phyloP scores from a whole-genome alignment of 202 grass and related monocot species.

The Zizania palustris region DNA sequence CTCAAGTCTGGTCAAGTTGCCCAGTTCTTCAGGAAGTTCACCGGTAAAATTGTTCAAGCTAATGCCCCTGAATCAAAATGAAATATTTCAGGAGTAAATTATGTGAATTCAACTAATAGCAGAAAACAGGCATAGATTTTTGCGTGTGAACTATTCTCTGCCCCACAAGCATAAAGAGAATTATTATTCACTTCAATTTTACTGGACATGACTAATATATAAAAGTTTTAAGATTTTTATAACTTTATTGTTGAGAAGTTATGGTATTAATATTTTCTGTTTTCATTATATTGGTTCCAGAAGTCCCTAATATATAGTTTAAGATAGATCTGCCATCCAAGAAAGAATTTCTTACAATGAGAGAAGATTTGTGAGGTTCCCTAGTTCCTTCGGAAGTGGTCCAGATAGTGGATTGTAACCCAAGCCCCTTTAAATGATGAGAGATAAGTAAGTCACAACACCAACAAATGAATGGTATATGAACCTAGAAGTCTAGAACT shows the following conservation, averaged over 20 bases:
- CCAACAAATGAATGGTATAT: neutral
- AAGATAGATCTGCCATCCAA: neutral
- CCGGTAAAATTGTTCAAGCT: conserved; percentile 59
- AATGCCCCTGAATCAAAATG: conserved; percentile 48
- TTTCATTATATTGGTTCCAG: neutral
- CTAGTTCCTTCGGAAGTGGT: neutral
- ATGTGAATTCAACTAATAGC: neutral
- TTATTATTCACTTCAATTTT: too few relatives aligned
- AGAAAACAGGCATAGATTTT: neutral
- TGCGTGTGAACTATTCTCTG: too few relatives aligned
- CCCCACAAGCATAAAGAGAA: too few relatives aligned
- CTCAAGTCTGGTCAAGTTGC: conserved; percentile 51
- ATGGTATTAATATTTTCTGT: neutral
- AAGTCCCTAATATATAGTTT: neutral
- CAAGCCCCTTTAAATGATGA: conserved; percentile 8
- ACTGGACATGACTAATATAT: too few relatives aligned
- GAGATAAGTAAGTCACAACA: conserved; percentile 21
- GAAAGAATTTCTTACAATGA: neutral
- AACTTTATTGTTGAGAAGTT: neutral
- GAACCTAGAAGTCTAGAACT: neutral
- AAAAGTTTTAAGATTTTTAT: neutral
- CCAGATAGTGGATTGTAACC: neutral
- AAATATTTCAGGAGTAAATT: neutral
- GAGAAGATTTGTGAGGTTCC: neutral
- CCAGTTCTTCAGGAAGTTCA: neutral